Evolutionary conservation across 306 rosid genomes (phyloP).

Genomic region (Acmispon strigosus): DNA sequence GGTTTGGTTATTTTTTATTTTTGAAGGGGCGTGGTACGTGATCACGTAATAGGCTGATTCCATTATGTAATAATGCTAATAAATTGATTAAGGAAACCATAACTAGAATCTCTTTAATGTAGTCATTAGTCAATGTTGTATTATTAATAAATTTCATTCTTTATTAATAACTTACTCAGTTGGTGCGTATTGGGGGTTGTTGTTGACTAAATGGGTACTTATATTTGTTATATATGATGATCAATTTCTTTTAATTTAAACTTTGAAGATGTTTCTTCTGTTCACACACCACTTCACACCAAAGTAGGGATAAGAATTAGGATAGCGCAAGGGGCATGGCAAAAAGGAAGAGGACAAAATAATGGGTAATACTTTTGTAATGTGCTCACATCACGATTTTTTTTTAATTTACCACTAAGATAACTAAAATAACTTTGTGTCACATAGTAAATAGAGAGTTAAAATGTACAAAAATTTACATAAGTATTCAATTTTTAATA

Average conservation of each 20-base stretch:
- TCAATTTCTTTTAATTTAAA: background rate
- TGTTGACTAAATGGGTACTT: constrained; percentile 17
- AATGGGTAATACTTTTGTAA: background rate
- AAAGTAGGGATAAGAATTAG: no score
- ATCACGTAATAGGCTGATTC: background rate
- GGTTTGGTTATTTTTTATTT: background rate
- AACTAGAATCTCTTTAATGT: no score
- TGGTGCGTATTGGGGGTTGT: background rate
- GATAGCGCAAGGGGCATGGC: background rate
- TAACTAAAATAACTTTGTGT: no score
- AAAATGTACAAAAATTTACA: background rate
- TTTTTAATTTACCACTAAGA: no score
- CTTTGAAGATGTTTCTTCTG: background rate
- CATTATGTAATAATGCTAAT: background rate
- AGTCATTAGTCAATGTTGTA: no score
- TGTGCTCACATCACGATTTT: background rate
- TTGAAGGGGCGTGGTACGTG: constrained; percentile 22
- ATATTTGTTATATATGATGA: background rate
- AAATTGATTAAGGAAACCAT: no score
- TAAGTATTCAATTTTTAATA: no score
- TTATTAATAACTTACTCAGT: background rate
- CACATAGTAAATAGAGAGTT: background rate
- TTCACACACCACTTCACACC: background rate
- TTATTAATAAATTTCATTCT: no score
- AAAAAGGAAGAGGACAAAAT: background rate